These are phyloP conservation scores for Malus hybrid DNA, from an alignment of 331 rosid genomes.

Conservation along the genomic window DNA sequence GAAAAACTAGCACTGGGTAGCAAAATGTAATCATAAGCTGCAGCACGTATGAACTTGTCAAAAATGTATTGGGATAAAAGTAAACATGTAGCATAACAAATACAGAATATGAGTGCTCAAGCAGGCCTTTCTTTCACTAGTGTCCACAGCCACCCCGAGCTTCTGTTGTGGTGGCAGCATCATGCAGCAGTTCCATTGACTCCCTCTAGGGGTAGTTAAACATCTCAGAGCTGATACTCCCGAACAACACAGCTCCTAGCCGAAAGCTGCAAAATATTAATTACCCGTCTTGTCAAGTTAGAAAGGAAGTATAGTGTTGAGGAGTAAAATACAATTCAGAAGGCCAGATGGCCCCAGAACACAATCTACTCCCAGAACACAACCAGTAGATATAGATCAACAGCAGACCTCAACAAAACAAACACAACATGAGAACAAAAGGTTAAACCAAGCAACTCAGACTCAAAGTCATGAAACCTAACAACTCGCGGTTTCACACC, in stretches of 20 bases:
- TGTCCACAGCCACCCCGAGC: slow-evolving; percentile 60
- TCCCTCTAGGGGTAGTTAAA: slow-evolving; percentile 83
- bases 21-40: no score
- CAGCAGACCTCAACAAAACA: background rate
- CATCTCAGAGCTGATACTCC: slow-evolving; percentile 85
- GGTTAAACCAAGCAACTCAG: background rate
- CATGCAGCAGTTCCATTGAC: slow-evolving; percentile 80
- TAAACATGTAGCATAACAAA: background rate
- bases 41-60: no score
- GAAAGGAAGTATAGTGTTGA: background rate
- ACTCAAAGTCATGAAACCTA: background rate
- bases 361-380: background rate
- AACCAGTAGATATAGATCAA: background rate
- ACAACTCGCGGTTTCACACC: background rate
- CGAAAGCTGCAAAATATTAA: slow-evolving; percentile 48
- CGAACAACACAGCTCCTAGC: slow-evolving; percentile 91
- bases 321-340: background rate
- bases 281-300: background rate
- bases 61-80: no score
- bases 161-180: slow-evolving; percentile 82
- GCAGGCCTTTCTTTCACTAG: background rate
- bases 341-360: background rate
- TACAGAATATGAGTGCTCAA: background rate
- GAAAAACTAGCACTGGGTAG: background rate
- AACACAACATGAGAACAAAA: background rate